Evolutionary conservation across 2,329 filamentous ascomycete species (phyloP).

Genomic region (Cytospora chrysosperma): DNA sequence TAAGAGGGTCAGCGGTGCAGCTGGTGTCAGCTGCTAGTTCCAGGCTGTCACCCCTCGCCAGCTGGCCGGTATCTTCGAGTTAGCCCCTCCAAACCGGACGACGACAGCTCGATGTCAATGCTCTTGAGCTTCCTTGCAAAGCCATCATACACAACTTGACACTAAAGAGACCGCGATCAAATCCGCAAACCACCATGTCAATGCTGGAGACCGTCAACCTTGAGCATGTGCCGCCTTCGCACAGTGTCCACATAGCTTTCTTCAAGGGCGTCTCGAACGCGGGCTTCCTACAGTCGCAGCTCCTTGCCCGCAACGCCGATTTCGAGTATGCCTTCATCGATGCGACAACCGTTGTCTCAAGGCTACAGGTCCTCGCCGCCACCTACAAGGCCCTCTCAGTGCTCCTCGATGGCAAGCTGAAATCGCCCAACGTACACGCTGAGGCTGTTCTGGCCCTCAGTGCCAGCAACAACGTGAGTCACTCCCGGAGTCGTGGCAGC

Average conservation of each 20-base stretch:
- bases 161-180: not conserved
- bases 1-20: not conserved
- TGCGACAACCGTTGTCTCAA: constrained; percentile 73
- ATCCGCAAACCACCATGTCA: constrained; percentile 38
- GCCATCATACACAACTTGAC: not conserved
- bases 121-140: not conserved
- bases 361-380: constrained; percentile 71
- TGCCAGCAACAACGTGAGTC: constrained; percentile 74
- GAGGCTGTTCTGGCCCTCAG: constrained; percentile 82
- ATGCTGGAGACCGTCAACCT: constrained; percentile 66
- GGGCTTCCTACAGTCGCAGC: constrained; percentile 73
- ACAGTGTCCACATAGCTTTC: constrained; percentile 70
- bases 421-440: constrained; percentile 83
- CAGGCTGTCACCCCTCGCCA: not conserved
- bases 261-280: constrained; percentile 79
- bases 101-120: not conserved
- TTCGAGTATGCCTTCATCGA: constrained; percentile 96
- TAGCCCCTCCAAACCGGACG: not conserved
- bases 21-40: not conserved
- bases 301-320: constrained; percentile 77
- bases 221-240: constrained; percentile 68
- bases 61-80: not conserved
- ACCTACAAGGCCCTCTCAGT: constrained; percentile 75
- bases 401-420: constrained; percentile 59
- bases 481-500: not conserved